Base-by-base conservation (phyloP, 768 basidiomycete species). In the Lentinula detonsa region DNA sequence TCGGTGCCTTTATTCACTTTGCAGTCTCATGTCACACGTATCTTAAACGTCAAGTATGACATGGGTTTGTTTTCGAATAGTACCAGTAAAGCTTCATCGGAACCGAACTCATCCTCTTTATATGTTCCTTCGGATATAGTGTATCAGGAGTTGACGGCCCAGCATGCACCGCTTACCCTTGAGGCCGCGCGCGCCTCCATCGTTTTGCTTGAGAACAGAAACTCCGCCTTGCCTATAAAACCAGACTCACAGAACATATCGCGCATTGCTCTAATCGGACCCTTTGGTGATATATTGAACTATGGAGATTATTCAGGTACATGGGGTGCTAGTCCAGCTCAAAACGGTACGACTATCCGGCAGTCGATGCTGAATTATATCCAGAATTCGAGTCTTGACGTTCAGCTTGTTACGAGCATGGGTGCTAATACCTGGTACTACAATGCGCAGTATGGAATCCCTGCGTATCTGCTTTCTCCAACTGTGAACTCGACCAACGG, bases 251-350 rank as follows among this genome's bases (percentile, higher is more conserved):
- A 64, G 11, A 59, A 59, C 10, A 62, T 66, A n/a, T 37, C 48
- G 1, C 68, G 61, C 5, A 65, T 70, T 42, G 69, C 69, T 0
- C 59, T 70, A 33, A 63, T 70, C 23, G 69, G 69, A 3, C 69
- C 69, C 1, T 70, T 65, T 62, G 46, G 63, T 43, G 69, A 70
- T 33, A 62, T 62, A 5, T 58, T 68, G 45, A 67, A 70, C 61
- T 70, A 66, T 57, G 69, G 69, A n/a, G 69, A 68, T 53, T 70
- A 70, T 48, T 65, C 69, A 5, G 69, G 69, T 13, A 63, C 62
- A 11, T 70, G 69, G 69, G 69, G 69, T 4, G 58, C 51, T 34
- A 65, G 64, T 51, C 69, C 69, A 13, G 65, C 64, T 35, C 62
- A 60, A 39, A 39, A 61, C 2, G 65, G 62, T 1, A 65, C 40